These are phyloP conservation scores for Leccinum boreale DNA, from an alignment of 768 basidiomycete genomes.

Conservation along the genomic window DNA sequence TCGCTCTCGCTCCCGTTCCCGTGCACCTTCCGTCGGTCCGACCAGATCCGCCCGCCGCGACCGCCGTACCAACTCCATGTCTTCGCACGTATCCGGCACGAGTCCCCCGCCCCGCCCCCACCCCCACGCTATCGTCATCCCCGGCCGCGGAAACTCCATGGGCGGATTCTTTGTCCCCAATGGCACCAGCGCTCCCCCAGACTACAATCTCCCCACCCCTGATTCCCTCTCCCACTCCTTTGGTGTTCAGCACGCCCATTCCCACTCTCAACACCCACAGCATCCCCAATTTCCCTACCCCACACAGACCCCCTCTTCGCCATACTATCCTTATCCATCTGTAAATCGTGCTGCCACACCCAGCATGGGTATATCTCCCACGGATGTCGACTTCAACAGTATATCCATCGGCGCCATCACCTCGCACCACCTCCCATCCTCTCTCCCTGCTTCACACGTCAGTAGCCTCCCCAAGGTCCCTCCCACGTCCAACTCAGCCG, in stretches of 20 bases:
- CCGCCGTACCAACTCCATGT: slow-evolving; percentile 59
- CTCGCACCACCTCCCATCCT: slow-evolving; percentile 20
- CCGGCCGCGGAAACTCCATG: slow-evolving; percentile 36
- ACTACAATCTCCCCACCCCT: slow-evolving; percentile 46
- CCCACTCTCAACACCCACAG: slow-evolving; percentile 21
- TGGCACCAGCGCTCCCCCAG: slow-evolving; percentile 24
- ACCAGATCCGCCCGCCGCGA: slow-evolving; percentile 47
- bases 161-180: slow-evolving; percentile 32
- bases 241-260: slow-evolving; percentile 32
- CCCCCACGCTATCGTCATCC: slow-evolving; percentile 73
- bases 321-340: slow-evolving; percentile 26
- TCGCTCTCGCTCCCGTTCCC: slow-evolving; percentile 47
- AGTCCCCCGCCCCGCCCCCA: slow-evolving; percentile 44
- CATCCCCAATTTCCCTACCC: slow-evolving; percentile 23
- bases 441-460: slow-evolving; percentile 15
- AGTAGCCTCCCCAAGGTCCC: slow-evolving; percentile 13
- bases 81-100: slow-evolving; percentile 51
- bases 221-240: slow-evolving; percentile 34
- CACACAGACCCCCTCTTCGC: slow-evolving; percentile 28
- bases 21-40: slow-evolving; percentile 42
- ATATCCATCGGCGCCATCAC: slow-evolving; percentile 17
- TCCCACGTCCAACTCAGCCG: background rate
- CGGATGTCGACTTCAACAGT: slow-evolving; percentile 22
- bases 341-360: slow-evolving; percentile 14
- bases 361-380: slow-evolving; percentile 26